A percentile compares a stretch with the other conserved stretches of the same genome.
These are phyloP conservation scores for Dacryopinax primogenitus DNA, from an alignment of 768 basidiomycete genomes.

Conservation along the genomic window DNA sequence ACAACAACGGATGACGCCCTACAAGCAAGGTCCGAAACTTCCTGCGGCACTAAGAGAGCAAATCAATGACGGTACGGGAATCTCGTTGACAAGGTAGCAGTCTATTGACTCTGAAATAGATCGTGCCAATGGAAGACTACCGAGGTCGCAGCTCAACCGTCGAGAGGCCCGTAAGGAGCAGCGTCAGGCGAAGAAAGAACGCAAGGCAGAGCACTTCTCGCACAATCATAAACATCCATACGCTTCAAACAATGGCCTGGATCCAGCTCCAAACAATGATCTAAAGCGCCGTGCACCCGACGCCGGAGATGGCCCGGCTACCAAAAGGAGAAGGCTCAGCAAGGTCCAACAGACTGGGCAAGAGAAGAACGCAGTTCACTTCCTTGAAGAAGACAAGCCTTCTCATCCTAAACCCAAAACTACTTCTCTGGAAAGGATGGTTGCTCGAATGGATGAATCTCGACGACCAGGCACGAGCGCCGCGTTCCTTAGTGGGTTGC, in stretches of 20 bases:
- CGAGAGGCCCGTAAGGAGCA: slow-evolving; percentile 55
- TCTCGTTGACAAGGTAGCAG: background rate
- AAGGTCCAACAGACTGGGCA: background rate
- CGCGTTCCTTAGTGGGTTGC: slow-evolving; percentile 25
- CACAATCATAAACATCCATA: slow-evolving; percentile 30
- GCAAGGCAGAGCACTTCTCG: slow-evolving; percentile 49
- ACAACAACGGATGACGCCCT: too few species aligned
- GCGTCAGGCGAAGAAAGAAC: slow-evolving; percentile 45
- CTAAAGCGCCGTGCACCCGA: background rate
- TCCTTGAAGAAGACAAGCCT: background rate
- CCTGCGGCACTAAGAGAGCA: slow-evolving; percentile 18
- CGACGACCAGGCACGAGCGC: background rate
- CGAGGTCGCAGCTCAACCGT: slow-evolving; percentile 28
- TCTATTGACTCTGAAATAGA: background rate
- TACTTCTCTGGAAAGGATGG: slow-evolving; percentile 13
- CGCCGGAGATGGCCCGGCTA: slow-evolving; percentile 12
- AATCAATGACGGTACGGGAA: slow-evolving; percentile 15
- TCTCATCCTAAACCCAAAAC: slow-evolving; percentile 9
- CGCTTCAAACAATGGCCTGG: slow-evolving; percentile 26
- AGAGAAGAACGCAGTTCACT: background rate
- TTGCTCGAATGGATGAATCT: slow-evolving; percentile 13
- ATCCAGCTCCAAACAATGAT: background rate
- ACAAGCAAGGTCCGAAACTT: slow-evolving; percentile 16
- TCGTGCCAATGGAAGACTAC: slow-evolving; percentile 12
- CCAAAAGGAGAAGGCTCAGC: slow-evolving; percentile 37